These are phyloP conservation scores for Cephalotrichum gorgonifer DNA, from an alignment of 2,329 filamentous ascomycete species.

Conservation along the genomic window DNA sequence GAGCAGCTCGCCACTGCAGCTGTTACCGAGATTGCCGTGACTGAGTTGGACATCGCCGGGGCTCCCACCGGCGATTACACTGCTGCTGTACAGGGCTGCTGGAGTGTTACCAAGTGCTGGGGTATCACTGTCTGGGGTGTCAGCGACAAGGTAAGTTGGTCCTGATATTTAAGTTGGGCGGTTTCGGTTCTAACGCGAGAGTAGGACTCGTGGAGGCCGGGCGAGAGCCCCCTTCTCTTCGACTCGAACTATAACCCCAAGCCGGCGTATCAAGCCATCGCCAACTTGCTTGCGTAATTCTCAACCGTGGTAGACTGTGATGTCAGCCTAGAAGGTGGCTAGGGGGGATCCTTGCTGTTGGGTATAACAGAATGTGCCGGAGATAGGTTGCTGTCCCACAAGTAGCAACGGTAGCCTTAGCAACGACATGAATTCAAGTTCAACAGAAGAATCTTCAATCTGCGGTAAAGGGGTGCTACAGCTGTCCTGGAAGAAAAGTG, in stretches of 20 bases:
- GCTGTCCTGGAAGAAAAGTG: conserved; percentile 30
- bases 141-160: conserved; percentile 1
- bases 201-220: conserved; percentile 38
- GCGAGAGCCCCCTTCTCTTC: conserved; percentile 41
- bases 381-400: too few relatives aligned
- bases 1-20: conserved; percentile 38
- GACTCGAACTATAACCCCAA: conserved; percentile 41
- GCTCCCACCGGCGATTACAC: conserved; percentile 47
- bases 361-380: too few relatives aligned
- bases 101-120: conserved; percentile 47
- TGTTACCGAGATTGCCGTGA: conserved; percentile 49
- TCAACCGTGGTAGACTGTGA: too few relatives aligned
- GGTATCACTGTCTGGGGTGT: conserved; percentile 56
- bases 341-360: too few relatives aligned
- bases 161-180: too few relatives aligned
- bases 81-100: conserved; percentile 45
- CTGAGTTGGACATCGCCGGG: conserved; percentile 56
- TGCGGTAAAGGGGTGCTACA: too few relatives aligned
- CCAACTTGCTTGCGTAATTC: too few relatives aligned
- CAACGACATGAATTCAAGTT: too few relatives aligned
- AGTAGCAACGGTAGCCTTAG: too few relatives aligned
- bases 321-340: too few relatives aligned
- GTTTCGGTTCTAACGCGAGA: background rate
- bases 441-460: too few relatives aligned
- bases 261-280: conserved; percentile 37